Percentiles rank a stretch among this genome's conserved stretches.
Conservation (phyloP, 768 basidiomycete genomes). For the Rhizopogon vesiculosus region DNA sequence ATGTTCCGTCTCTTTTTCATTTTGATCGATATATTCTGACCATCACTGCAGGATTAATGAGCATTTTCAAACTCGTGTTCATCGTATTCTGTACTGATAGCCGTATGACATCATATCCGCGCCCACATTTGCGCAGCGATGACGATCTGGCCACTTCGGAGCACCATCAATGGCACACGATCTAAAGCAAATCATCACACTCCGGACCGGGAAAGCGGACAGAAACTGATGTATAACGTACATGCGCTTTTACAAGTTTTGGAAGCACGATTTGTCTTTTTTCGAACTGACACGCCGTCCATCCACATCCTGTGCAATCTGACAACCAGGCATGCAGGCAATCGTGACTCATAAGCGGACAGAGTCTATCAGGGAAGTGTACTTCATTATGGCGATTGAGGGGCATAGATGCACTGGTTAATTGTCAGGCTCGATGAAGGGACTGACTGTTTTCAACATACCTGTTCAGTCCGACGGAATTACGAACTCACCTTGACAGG, state of each 20-base stretch:
- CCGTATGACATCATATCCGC: neutral
- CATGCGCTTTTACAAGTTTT: too few relatives aligned
- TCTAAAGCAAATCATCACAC: neutral
- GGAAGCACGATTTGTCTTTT: too few relatives aligned
- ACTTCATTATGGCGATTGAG: neutral
- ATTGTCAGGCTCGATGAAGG: neutral
- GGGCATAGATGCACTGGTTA: neutral
- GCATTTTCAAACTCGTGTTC: neutral
- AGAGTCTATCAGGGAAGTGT: too few relatives aligned
- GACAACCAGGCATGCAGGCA: too few relatives aligned
- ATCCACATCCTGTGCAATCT: too few relatives aligned
- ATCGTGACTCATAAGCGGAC: too few relatives aligned
- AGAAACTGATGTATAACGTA: too few relatives aligned
- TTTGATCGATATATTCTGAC: constrained; percentile 1
- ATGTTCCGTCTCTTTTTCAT: constrained; percentile 22
- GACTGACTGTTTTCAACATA: neutral
- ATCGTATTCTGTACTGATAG: neutral
- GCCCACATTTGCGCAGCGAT: neutral
- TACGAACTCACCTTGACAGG: constrained; percentile 2
- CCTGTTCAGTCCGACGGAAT: neutral
- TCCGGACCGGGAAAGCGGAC: neutral
- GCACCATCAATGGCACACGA: neutral
- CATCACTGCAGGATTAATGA: constrained; percentile 29
- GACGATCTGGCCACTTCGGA: neutral
- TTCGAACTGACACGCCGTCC: too few relatives aligned